Conservation (phyloP, 2,329 filamentous ascomycete species). For the Cytospora mali region DNA sequence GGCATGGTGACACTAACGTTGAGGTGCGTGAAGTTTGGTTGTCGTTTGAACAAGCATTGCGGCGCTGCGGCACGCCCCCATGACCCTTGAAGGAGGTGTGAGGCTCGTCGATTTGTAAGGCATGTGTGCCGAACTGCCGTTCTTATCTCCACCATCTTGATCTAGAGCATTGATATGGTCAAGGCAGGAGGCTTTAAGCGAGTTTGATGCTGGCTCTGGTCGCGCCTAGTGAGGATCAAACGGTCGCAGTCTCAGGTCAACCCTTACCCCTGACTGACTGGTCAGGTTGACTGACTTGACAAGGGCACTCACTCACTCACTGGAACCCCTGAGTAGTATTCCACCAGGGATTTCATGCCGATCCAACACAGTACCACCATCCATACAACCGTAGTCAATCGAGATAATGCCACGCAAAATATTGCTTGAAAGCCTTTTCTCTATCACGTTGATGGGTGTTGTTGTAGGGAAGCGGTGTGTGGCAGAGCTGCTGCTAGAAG, state of each 20-base stretch:
- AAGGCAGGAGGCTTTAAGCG: background rate
- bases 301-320: no score
- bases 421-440: no score
- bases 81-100: background rate
- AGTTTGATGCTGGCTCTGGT: slow-evolving; percentile 5
- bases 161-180: background rate
- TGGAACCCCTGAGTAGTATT: background rate
- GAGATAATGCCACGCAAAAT: no score
- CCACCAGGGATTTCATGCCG: background rate
- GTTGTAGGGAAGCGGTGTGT: background rate
- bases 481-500: background rate
- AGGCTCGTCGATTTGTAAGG: background rate
- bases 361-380: background rate
- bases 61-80: background rate
- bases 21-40: background rate
- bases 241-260: slow-evolving; percentile 12
- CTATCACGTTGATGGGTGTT: no score
- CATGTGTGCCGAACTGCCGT: slow-evolving; percentile 18
- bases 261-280: background rate
- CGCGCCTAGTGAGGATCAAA: slow-evolving; percentile 17
- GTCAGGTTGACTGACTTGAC: background rate
- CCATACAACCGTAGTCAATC: no score
- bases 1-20: background rate
- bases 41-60: slow-evolving; percentile 16
- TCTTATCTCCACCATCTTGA: background rate